Evolutionary conservation across 805 yeast species (phyloP).

Genomic region (Debaryomyces castellii): DNA sequence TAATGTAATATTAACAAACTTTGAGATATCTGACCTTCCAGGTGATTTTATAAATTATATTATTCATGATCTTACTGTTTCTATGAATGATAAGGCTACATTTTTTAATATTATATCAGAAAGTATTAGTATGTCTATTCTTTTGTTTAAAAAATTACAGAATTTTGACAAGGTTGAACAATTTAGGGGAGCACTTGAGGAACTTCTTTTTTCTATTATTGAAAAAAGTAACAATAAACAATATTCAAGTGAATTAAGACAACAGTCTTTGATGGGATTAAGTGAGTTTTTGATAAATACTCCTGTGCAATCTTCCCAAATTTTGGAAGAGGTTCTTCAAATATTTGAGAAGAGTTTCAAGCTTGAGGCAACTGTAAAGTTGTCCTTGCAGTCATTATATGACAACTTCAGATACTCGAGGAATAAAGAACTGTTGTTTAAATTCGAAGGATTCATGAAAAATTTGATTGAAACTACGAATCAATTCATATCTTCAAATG

Average conservation of each 20-base stretch:
- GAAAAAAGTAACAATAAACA: conserved; percentile 18
- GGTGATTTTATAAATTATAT: conserved; percentile 18
- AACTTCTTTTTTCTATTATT: conserved; percentile 17
- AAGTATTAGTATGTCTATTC: conserved; percentile 21
- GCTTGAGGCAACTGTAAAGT: conserved; percentile 25
- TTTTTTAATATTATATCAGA: conserved; percentile 28
- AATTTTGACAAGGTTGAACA: conserved; percentile 4
- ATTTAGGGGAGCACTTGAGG: conserved; percentile 2
- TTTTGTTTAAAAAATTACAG: conserved; percentile 14
- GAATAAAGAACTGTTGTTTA: conserved; percentile 11
- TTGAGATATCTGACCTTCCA: conserved; percentile 15
- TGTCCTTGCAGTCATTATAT: conserved; percentile 24
- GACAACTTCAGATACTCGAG: conserved; percentile 9
- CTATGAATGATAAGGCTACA: conserved; percentile 23
- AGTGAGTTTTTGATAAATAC: conserved; percentile 18
- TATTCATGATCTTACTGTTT: conserved; percentile 19
- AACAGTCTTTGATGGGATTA: conserved; percentile 21
- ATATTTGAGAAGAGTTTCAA: conserved; percentile 22
- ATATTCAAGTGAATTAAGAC: conserved; percentile 30
- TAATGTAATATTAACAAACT: conserved; percentile 20
- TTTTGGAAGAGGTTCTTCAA: conserved; percentile 8
- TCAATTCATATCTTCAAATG: conserved; percentile 24
- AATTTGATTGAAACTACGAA: conserved; percentile 18
- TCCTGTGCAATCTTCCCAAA: conserved; percentile 7
- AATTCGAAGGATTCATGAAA: conserved; percentile 11